Conservation (phyloP, 768 basidiomycete species). For the Kwoniella botswanensis region DNA sequence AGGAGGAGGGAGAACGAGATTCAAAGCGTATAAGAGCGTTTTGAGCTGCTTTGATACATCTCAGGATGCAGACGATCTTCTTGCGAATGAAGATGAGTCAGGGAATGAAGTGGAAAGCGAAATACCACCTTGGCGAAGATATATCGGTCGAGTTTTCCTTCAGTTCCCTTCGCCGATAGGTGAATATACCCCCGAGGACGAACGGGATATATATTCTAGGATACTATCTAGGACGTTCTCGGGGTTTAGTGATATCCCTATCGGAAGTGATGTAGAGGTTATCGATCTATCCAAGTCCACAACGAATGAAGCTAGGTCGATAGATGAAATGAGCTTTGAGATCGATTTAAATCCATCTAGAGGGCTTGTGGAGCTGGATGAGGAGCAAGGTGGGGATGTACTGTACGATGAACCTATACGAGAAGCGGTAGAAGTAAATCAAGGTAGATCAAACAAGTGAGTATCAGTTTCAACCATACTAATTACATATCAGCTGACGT, state of each 20-base stretch:
- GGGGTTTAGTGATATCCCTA: conserved; percentile 26
- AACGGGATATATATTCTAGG: conserved; percentile 22
- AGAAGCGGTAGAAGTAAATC: no score
- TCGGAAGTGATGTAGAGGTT: conserved; percentile 31
- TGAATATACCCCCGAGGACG: conserved; percentile 30
- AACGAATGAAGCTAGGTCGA: conserved; percentile 3
- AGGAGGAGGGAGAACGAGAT: not conserved
- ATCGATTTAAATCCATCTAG: conserved; percentile 11
- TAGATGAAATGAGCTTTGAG: conserved; percentile 17
- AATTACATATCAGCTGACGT: conserved; percentile 1
- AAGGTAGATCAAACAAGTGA: conserved; percentile 8
- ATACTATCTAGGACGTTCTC: conserved; percentile 27
- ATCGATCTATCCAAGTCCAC: conserved; percentile 14
- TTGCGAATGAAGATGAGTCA: not conserved
- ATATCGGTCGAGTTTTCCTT: conserved; percentile 37
- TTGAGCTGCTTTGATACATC: not conserved
- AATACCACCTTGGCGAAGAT: conserved; percentile 37
- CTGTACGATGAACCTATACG: conserved; percentile 22
- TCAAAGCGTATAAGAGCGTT: not conserved
- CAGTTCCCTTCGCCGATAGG: conserved; percentile 31
- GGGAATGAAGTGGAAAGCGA: not conserved
- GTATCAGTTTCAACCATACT: not conserved
- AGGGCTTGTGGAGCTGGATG: not conserved
- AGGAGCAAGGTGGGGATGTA: conserved; percentile 11
- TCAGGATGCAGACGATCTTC: not conserved